Evolutionary conservation across 1,139 yeast genomes (phyloP).

Genomic region (Citeromyces hawaiiensis): DNA sequence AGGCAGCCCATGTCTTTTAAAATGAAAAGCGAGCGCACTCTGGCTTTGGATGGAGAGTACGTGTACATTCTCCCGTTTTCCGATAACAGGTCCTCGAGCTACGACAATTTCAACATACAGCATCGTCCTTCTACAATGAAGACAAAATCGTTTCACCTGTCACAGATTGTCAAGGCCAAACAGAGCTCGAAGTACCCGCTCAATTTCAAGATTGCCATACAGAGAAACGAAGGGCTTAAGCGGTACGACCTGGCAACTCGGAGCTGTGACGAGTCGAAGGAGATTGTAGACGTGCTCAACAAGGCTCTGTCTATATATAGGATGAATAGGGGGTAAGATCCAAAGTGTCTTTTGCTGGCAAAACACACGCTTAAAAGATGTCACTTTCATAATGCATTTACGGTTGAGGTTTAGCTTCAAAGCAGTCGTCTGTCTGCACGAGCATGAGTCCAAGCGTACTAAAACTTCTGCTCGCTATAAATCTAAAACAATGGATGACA

Average conservation of each 20-base stretch:
- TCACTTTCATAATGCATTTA: no score
- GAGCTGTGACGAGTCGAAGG: conserved; percentile 47
- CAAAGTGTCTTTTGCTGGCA: not conserved
- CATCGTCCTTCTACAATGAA: conserved; percentile 19
- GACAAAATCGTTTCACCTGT: conserved; percentile 78
- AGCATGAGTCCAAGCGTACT: no score
- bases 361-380: no score
- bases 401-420: no score
- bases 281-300: conserved; percentile 57
- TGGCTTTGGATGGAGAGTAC: conserved; percentile 89
- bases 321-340: not conserved
- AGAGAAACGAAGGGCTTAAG: conserved; percentile 46
- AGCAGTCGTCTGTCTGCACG: no score
- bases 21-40: conserved; percentile 66
- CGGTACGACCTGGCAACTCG: conserved; percentile 81
- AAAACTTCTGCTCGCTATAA: no score
- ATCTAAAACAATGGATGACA: no score
- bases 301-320: conserved; percentile 1
- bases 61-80: conserved; percentile 80
- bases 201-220: conserved; percentile 74
- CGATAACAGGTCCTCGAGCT: conserved; percentile 38
- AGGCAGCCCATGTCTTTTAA: conserved; percentile 77
- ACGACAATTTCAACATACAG: conserved; percentile 26
- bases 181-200: conserved; percentile 68
- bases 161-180: conserved; percentile 65